Conservation (phyloP, 306 rosid genomes). For the Corylus heterophylla region DNA sequence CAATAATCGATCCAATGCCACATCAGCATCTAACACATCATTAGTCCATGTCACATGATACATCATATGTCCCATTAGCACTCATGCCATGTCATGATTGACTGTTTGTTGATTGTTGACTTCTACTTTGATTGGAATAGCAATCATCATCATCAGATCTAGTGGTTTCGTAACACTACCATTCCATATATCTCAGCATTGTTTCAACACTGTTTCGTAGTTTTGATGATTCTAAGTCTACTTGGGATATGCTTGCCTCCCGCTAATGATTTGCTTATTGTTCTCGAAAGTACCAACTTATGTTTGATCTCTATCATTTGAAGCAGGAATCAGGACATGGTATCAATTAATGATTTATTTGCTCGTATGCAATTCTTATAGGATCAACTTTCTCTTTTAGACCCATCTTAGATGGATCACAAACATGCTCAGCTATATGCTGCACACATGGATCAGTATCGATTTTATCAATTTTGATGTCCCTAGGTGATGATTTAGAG, state of each 20-base stretch:
- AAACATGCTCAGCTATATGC: background rate
- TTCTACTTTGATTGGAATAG: background rate
- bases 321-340: background rate
- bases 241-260: background rate
- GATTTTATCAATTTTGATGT: too few species aligned
- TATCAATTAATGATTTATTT: background rate
- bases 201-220: background rate
- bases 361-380: background rate
- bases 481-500: too few species aligned
- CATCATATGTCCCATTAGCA: too few species aligned
- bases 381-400: background rate
- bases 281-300: background rate
- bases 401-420: background rate
- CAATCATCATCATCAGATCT: too few species aligned
- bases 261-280: background rate
- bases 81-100: too few species aligned
- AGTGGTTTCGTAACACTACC: background rate
- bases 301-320: background rate
- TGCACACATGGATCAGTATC: too few species aligned
- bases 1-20: too few species aligned
- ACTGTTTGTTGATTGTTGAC: too few species aligned
- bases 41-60: too few species aligned
- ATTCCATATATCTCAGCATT: background rate
- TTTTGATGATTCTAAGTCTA: background rate
- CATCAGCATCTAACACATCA: too few species aligned